Conservation (phyloP, 2,329 filamentous ascomycete species). For the Macrophomina tecta region DNA sequence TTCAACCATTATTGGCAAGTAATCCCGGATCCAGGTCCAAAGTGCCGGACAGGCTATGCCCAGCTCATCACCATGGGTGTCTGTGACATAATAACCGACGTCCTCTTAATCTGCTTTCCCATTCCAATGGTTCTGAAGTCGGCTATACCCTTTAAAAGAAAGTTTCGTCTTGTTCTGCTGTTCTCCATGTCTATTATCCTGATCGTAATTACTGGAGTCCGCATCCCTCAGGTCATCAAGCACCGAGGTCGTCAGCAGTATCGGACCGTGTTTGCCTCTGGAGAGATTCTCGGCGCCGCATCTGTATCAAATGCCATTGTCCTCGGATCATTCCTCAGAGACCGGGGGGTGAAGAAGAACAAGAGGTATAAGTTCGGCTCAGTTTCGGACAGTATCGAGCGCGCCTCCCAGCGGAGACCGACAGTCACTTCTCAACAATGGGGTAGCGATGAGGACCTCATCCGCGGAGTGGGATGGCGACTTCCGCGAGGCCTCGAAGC, state of each 20-base stretch:
- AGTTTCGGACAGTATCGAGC: slow-evolving; percentile 58
- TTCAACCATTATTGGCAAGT: slow-evolving; percentile 65
- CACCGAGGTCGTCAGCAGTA: slow-evolving; percentile 79
- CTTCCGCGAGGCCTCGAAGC: slow-evolving; percentile 59
- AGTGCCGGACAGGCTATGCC: slow-evolving; percentile 84
- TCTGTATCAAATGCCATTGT: slow-evolving; percentile 87
- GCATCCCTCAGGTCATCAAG: slow-evolving; percentile 78
- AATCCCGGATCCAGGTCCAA: slow-evolving; percentile 77
- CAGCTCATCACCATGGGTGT: slow-evolving; percentile 90
- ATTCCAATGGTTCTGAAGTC: slow-evolving; percentile 85
- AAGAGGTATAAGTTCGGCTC: slow-evolving; percentile 70
- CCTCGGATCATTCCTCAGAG: slow-evolving; percentile 88
- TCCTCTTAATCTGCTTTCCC: slow-evolving; percentile 85
- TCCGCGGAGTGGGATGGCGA: slow-evolving; percentile 77
- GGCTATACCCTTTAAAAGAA: slow-evolving; percentile 76
- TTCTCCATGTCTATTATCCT: slow-evolving; percentile 86
- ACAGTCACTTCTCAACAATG: slow-evolving; percentile 72
- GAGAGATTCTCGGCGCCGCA: slow-evolving; percentile 89
- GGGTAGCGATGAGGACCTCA: slow-evolving; percentile 91
- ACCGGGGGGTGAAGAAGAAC: slow-evolving; percentile 86
- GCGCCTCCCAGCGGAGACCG: slow-evolving; percentile 64
- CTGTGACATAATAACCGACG: slow-evolving; percentile 86
- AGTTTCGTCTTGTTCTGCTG: slow-evolving; percentile 77
- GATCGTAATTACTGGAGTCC: slow-evolving; percentile 78
- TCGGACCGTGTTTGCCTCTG: slow-evolving; percentile 84